Evolutionary conservation across 208 protist species (phyloP).

Genomic region (Naegleria gruberi): DNA sequence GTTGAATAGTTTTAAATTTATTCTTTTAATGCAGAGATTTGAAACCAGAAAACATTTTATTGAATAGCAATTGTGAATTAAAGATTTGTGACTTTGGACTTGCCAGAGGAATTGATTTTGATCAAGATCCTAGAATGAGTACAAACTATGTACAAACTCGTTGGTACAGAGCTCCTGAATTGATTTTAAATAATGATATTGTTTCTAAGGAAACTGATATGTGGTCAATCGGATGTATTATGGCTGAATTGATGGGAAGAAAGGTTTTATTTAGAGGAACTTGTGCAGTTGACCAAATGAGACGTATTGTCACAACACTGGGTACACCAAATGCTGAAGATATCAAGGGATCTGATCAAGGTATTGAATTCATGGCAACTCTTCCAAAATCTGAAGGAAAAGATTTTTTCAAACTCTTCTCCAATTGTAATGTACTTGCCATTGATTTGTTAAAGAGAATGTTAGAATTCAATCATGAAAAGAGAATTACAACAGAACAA

Average conservation of each 20-base stretch:
- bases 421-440: conserved; percentile 67
- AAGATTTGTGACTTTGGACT: conserved; percentile 88
- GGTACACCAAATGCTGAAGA: conserved; percentile 79
- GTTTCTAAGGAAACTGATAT: conserved; percentile 59
- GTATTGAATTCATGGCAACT: neutral
- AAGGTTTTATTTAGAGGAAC: conserved; percentile 86
- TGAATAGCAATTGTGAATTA: conserved; percentile 77
- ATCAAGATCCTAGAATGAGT: conserved; percentile 59
- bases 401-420: conserved; percentile 70
- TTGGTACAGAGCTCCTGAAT: conserved; percentile 97
- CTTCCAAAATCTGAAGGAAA: conserved; percentile 26
- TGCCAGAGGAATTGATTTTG: conserved; percentile 55
- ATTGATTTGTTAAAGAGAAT: conserved; percentile 40
- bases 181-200: conserved; percentile 70
- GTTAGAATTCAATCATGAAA: conserved; percentile 35
- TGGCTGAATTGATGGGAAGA: conserved; percentile 66
- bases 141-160: conserved; percentile 91
- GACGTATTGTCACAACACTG: conserved; percentile 88
- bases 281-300: conserved; percentile 84
- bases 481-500: conserved; percentile 33
- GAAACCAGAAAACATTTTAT: conserved; percentile 82
- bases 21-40: conserved; percentile 56
- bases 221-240: conserved; percentile 79
- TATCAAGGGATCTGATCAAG: conserved; percentile 51
- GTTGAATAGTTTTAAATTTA: neutral